Conservation (phyloP, 139 green algal species). For the Nannochloris sp. region DNA sequence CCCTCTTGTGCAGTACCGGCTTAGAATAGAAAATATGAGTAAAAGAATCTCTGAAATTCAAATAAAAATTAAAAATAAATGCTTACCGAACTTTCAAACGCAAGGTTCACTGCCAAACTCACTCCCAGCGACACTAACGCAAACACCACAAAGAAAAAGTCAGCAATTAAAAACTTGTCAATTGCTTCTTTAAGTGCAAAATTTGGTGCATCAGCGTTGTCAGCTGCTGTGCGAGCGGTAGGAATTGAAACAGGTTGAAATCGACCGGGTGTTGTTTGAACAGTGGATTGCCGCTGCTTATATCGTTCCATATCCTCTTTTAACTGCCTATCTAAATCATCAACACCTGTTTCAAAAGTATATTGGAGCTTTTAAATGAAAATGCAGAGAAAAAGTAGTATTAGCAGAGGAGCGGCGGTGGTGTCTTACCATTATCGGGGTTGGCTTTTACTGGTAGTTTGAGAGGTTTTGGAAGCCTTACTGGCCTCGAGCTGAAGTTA, state of each 20-base stretch:
- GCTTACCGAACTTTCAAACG: constrained; percentile 28
- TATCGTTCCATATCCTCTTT: constrained; percentile 41
- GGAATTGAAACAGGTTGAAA: too few relatives aligned
- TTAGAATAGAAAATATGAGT: neutral
- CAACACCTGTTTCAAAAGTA: constrained; percentile 16
- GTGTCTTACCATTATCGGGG: too few relatives aligned
- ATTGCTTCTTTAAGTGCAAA: constrained; percentile 28
- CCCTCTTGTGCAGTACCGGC: too few relatives aligned
- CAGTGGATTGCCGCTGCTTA: constrained; percentile 13
- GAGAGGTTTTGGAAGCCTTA: too few relatives aligned
- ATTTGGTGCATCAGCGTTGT: neutral
- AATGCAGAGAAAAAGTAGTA: too few relatives aligned
- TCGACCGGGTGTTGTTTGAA: too few relatives aligned
- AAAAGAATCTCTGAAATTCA: neutral
- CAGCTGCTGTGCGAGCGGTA: too few relatives aligned
- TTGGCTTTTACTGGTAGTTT: too few relatives aligned
- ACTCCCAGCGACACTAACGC: constrained; percentile 60
- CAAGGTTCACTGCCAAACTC: constrained; percentile 38
- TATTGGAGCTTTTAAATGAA: too few relatives aligned
- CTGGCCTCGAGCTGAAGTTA: too few relatives aligned
- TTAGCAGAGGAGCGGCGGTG: too few relatives aligned
- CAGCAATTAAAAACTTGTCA: constrained; percentile 72
- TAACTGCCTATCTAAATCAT: constrained; percentile 50
- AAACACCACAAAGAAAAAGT: constrained; percentile 80
- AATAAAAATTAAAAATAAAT: neutral